Base-by-base conservation (phyloP, 1,284 basidiomycete species). In the Phylloporus sp. region DNA sequence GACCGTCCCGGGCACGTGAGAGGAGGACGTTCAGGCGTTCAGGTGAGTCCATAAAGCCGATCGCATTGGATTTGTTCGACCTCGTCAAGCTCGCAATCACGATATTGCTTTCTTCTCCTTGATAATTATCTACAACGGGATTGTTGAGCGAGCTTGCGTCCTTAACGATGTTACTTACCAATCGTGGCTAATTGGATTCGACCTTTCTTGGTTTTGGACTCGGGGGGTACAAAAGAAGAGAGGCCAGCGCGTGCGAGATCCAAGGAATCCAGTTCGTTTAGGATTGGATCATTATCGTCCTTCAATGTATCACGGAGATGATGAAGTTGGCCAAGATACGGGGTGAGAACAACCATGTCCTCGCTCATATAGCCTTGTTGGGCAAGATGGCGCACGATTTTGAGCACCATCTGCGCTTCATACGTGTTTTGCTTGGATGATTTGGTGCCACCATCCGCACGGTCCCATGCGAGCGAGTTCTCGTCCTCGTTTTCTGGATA, bases 101-200 rank as follows among this genome's bases (percentile, higher is more conserved):
- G 63, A 91, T 87, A 25, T 91, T 82, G 59, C 87, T 87, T 73
- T 91, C 89, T 72, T 91, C 90, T 25, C 90, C 90, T 71, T 91
- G 90, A 66, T 89, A 89, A 66, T 89, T 89, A 64, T 89, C 88
- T 89, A 27, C 27, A 4, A 25, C 14, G 35, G 23, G 15, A 47
- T 47, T 10, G 45, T n/a, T n/a, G 23, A 47, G 45, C 45, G 45
- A 47, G 7, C 19, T 23, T 47, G 23, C 20, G 23, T 23, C 10
- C 23, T 19, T n/a, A n/a, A 23, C 20, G 15, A 47, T 27, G 17
- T 53, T 0, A 1, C 79, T 56, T 68, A 88, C 89, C 89, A 20
- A 90, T 89, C 0, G 89, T 91, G 0, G 89, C 85, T 1, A 91
- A 74, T 20, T 83, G 84, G 43, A 91, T 79, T 0, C 60, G 82